These are phyloP conservation scores for Neurospora pannonica DNA, from an alignment of 495 filamentous ascomycete genomes.

Conservation along the genomic window DNA sequence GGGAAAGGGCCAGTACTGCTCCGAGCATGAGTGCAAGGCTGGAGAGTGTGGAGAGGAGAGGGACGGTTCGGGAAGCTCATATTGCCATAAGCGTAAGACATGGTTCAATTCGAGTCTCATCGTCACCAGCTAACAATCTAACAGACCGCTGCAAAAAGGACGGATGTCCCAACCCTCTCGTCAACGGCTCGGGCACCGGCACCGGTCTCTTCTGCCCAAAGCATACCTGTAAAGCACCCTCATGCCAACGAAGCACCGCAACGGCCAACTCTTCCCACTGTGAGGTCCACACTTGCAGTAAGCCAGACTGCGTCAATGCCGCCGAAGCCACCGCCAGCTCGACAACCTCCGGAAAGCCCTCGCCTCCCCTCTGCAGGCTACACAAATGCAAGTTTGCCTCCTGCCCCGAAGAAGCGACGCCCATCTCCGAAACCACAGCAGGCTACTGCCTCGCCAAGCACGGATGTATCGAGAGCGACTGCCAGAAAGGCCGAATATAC, in stretches of 20 bases:
- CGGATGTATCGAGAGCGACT: background rate
- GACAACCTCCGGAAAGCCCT: background rate
- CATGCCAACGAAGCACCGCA: background rate
- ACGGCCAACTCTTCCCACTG: background rate
- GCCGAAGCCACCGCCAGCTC: background rate
- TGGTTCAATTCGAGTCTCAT: background rate
- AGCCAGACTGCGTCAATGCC: background rate
- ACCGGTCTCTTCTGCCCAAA: background rate
- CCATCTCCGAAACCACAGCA: background rate
- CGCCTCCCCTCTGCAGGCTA: background rate
- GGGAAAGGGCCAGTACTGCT: background rate
- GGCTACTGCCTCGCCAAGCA: background rate
- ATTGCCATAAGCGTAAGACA: background rate
- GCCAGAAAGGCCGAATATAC: background rate
- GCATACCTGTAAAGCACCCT: background rate
- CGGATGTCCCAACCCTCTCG: background rate
- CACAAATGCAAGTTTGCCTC: background rate
- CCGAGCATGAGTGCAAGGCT: background rate
- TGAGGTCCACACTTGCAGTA: background rate
- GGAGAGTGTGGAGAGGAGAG: background rate
- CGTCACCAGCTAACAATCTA: background rate
- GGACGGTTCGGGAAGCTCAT: background rate
- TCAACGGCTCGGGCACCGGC: background rate
- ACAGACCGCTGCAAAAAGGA: background rate
- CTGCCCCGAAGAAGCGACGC: background rate